phyloP scores from a whole-genome alignment of 2,329 filamentous ascomycete genomes.

The Ilyonectria sp. region DNA sequence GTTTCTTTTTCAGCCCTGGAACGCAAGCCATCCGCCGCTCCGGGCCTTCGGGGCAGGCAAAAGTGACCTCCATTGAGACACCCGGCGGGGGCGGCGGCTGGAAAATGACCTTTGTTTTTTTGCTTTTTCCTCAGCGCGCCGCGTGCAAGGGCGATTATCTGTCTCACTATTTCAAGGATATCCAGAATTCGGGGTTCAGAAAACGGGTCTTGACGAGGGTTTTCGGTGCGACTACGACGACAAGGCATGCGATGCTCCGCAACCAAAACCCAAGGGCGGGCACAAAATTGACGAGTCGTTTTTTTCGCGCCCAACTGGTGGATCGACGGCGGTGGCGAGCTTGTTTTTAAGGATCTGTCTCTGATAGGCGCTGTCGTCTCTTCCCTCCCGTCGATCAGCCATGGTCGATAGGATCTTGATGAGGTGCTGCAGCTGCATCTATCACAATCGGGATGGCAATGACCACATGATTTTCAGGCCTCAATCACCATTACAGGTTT shows the following conservation, averaged over 20 bases:
- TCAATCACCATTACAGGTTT: background rate
- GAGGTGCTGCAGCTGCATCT: conserved; percentile 21
- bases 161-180: conserved; percentile 8
- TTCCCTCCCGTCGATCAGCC: conserved; percentile 41
- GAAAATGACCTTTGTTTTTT: background rate
- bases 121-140: background rate
- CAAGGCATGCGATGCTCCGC: background rate
- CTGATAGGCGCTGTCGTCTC: conserved; percentile 42
- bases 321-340: conserved; percentile 31
- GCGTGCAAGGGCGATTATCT: background rate
- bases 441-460: background rate
- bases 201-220: background rate
- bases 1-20: conserved; percentile 22
- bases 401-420: conserved; percentile 21
- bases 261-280: background rate
- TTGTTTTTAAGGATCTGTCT: conserved; percentile 27
- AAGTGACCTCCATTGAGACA: background rate
- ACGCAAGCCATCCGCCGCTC: conserved; percentile 19
- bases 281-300: conserved; percentile 36
- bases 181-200: background rate
- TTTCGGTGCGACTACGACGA: conserved; percentile 7
- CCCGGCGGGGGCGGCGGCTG: too few species aligned
- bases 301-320: conserved; percentile 28
- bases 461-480: background rate
- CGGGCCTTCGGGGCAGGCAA: conserved; percentile 5